phyloP scores from a whole-genome alignment of 208 protist genomes.

The Leishmania martiniquensis region DNA sequence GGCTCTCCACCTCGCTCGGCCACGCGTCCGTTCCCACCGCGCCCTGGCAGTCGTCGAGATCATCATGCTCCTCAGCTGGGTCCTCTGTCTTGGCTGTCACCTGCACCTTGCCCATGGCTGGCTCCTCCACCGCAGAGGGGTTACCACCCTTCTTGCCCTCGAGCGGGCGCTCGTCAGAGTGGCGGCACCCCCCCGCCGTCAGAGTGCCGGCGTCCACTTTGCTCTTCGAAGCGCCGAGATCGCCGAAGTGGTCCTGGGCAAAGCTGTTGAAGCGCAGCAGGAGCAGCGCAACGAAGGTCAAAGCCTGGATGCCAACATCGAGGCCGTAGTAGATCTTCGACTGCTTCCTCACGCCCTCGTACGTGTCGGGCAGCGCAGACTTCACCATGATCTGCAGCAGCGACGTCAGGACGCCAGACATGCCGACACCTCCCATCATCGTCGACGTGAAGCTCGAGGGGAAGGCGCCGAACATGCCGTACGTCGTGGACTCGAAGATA shows the following conservation, averaged over 20 bases:
- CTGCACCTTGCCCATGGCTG: neutral
- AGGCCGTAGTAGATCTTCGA: conserved; percentile 64
- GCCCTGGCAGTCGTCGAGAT: conserved; percentile 2
- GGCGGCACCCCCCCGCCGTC: neutral
- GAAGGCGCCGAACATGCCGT: conserved; percentile 70
- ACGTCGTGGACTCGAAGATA: conserved; percentile 75
- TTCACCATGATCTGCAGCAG: conserved; percentile 65
- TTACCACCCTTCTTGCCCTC: neutral
- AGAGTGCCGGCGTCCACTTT: conserved; percentile 25
- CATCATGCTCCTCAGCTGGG: conserved; percentile 7
- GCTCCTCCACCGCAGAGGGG: neutral
- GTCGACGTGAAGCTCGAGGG: conserved; percentile 56
- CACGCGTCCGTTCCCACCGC: neutral
- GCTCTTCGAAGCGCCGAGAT: conserved; percentile 25
- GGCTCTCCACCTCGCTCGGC: conserved; percentile 1
- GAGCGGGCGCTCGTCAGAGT: conserved; percentile 9
- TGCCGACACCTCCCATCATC: conserved; percentile 65
- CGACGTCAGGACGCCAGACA: conserved; percentile 51
- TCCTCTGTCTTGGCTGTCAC: neutral
- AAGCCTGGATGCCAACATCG: conserved; percentile 38
- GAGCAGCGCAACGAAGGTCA: conserved; percentile 43
- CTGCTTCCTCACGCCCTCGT: conserved; percentile 41
- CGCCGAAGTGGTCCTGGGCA: conserved; percentile 37
- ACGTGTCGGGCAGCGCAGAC: conserved; percentile 36
- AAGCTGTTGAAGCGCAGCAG: conserved; percentile 52